Conservation (phyloP, 768 basidiomycete species). For the Hericium erinaceus region DNA sequence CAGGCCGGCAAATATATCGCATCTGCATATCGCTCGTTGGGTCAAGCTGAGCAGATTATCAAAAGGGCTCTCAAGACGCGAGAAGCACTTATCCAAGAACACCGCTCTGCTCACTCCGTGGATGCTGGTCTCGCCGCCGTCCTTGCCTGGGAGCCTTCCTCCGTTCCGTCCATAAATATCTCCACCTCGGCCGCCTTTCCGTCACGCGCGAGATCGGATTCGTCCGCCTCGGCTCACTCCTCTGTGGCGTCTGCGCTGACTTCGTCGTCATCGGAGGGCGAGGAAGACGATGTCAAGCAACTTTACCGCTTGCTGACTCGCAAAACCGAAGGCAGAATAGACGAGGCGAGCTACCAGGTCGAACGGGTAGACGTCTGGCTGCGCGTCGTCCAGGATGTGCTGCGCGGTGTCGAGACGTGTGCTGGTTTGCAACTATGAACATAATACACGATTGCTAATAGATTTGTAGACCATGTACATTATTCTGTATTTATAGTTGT, state of each 20-base stretch:
- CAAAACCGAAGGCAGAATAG: slow-evolving; percentile 51
- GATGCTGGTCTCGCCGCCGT: background rate
- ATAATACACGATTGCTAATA: background rate
- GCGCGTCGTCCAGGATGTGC: slow-evolving; percentile 53
- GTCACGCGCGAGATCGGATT: background rate
- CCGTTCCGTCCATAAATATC: background rate
- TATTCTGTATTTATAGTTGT: slow-evolving; percentile 2
- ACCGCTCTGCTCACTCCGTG: background rate
- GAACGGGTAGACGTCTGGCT: slow-evolving; percentile 54
- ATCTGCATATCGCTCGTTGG: slow-evolving; percentile 7
- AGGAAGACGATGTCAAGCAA: slow-evolving; percentile 55
- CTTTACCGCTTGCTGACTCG: slow-evolving; percentile 55
- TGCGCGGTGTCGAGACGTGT: slow-evolving; percentile 29
- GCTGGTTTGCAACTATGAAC: slow-evolving; percentile 26
- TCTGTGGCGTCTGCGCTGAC: slow-evolving; percentile 38
- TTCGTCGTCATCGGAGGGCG: slow-evolving; percentile 40
- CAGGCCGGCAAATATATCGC: slow-evolving; percentile 6
- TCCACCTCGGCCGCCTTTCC: background rate
- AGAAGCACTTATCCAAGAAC: background rate
- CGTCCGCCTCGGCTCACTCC: slow-evolving; percentile 15
- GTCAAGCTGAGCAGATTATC: slow-evolving; percentile 8
- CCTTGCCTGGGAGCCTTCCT: slow-evolving; percentile 5
- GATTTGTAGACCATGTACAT: background rate
- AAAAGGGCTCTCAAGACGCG: slow-evolving; percentile 3
- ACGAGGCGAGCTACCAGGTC: slow-evolving; percentile 53